A percentile compares a stretch with the other conserved stretches of the same genome.
Evolutionary conservation across 441 rosid species (phyloP).

Genomic region (Dalechampia spathulata): DNA sequence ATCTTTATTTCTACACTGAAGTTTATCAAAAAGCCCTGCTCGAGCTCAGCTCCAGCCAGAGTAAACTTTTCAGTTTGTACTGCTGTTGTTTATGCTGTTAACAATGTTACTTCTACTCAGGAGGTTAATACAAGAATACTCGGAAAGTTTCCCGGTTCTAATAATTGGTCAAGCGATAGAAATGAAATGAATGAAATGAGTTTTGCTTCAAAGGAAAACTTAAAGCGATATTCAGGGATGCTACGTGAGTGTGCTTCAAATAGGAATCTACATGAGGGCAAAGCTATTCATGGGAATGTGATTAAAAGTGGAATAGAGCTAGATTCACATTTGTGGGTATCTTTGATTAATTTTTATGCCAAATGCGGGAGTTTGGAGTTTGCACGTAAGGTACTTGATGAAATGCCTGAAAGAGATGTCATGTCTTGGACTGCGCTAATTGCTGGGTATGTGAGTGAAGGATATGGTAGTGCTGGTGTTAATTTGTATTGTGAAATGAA

Average conservation of each 20-base stretch:
- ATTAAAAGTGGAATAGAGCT: slow-evolving; percentile 15
- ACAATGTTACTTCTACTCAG: background rate
- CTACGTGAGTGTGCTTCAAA: slow-evolving; percentile 29
- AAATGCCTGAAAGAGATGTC: slow-evolving; percentile 59
- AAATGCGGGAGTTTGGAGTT: slow-evolving; percentile 38
- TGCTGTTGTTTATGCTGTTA: background rate
- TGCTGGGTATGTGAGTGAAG: slow-evolving; percentile 49
- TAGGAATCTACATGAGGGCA: slow-evolving; percentile 26
- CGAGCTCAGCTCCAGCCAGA: background rate
- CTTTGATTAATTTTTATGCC: slow-evolving; percentile 61
- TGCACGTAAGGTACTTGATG: slow-evolving; percentile 46
- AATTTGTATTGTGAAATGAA: slow-evolving; percentile 42
- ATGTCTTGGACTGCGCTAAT: slow-evolving; percentile 76
- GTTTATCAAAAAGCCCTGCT: slow-evolving; percentile 1
- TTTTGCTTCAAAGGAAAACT: slow-evolving; percentile 7
- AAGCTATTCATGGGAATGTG: slow-evolving; percentile 28
- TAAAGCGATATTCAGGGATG: slow-evolving; percentile 24
- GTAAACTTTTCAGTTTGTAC: slow-evolving; percentile 11
- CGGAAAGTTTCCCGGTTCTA: background rate
- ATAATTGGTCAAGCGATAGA: background rate
- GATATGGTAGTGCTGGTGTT: slow-evolving; percentile 38
- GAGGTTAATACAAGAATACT: slow-evolving; percentile 4
- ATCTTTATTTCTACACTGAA: slow-evolving; percentile 4
- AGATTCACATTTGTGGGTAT: slow-evolving; percentile 46
- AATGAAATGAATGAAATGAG: slow-evolving; percentile 6